Evolutionary conservation across 306 rosid species (phyloP), one percentile per base, ranked within the genome.

Genomic region (Castanopsis chinensis): DNA sequence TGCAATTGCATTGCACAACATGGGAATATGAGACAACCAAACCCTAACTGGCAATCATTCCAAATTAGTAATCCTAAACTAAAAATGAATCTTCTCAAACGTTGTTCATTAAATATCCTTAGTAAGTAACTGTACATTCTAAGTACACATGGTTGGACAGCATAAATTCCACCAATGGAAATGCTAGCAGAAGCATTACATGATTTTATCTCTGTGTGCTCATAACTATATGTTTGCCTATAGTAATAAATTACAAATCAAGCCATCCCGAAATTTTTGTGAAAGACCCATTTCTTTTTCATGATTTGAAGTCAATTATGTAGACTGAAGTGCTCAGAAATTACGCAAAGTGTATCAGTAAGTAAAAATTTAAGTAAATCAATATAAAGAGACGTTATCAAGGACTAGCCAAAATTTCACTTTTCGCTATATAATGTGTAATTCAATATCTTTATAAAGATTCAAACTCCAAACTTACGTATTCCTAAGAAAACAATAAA

Each of bases 401-500:
- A 32, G 45, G 12, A 64, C 23, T 30, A 64, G 45, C 32, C 45
- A 64, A 64, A 17, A 15, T 28, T 64, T 30, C 45, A 61, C 37
- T 27, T 64, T 61, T 64, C 6, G 2, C 7, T 41, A 64, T 64
- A 15, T 28, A 23, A 17, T 30, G 23, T 64, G 30, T 25, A 61
- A 37, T 18, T 33, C 17, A 33, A 18, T 19, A 18, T 68, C 18
- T 5, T 41, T 8, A 41, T 8, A 2, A 10, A 68, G n/a, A 35
- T 1, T 35, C 3, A 68, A 68, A 33, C 51, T 33, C 27, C 52
- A 35, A 6, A 9, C 52, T 21, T n/a, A 4, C 4, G 15, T 35
- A 82, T 54, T 54, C 70, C 23, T 69, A 78, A 64, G 75, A 21
- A 61, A 35, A 81, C 64, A 78, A 71, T 27, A 2, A 7, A 51